Evolutionary conservation across 306 rosid species (phyloP).

Genomic region (Elaeagnus macrophylla): DNA sequence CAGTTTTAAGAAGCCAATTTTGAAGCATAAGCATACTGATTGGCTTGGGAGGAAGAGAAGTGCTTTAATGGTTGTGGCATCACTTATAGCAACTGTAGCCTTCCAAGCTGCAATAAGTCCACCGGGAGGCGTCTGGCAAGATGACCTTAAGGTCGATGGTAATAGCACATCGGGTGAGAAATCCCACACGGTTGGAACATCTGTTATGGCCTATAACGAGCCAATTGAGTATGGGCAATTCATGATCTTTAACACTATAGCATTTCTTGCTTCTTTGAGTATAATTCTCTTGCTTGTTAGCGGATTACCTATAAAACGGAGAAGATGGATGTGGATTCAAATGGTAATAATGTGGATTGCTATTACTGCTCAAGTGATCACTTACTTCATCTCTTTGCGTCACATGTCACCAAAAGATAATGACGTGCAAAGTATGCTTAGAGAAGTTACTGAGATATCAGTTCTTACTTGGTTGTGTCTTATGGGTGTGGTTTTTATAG

Average conservation of each 20-base stretch:
- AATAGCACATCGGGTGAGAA: constrained; percentile 6
- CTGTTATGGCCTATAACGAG: constrained; percentile 13
- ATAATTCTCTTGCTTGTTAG: constrained; percentile 24
- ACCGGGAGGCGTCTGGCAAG: constrained; percentile 34
- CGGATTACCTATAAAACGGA: constrained; percentile 19
- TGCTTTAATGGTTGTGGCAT: constrained; percentile 26
- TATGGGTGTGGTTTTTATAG: constrained; percentile 16
- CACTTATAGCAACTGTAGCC: constrained; percentile 25
- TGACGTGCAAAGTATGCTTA: neutral
- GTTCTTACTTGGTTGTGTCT: constrained; percentile 18
- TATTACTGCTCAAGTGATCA: constrained; percentile 14
- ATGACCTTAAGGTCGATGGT: neutral
- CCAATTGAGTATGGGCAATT: constrained; percentile 8
- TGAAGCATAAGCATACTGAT: constrained; percentile 1
- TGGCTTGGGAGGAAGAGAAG: constrained; percentile 24
- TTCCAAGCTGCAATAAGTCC: constrained; percentile 28
- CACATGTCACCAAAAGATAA: constrained; percentile 13
- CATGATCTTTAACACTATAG: constrained; percentile 20
- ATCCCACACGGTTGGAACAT: constrained; percentile 17
- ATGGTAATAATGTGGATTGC: constrained; percentile 27
- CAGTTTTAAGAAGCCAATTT: constrained; percentile 1
- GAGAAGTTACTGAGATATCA: constrained; percentile 11
- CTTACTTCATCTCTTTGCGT: constrained; percentile 20
- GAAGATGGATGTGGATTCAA: constrained; percentile 30
- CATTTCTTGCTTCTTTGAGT: constrained; percentile 22